Evolutionary conservation across 768 basidiomycete genomes (phyloP), one percentile per base, ranked within the genome.

Genomic region (Kwoniella dejecticola): DNA sequence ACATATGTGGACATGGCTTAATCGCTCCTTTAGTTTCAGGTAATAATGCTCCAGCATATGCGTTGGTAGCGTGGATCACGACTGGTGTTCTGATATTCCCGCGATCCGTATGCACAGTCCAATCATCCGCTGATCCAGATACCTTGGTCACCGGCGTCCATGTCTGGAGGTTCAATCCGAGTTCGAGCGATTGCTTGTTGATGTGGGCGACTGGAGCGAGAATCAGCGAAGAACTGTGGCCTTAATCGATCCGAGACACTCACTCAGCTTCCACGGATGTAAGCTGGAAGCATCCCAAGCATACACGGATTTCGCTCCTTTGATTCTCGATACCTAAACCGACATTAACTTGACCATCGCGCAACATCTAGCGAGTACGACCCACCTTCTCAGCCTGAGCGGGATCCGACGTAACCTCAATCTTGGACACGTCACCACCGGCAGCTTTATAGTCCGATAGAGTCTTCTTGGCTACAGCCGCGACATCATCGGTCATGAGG

Each of bases 21-120:
- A 72, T 70, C 45, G 66, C 40, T 0, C 66, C 64, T 21, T 52
- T 67, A 27, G 91, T 73, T 57, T 85, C 83, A 0, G 89, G 89
- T n/a, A 96, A 81, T 36, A 95, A 84, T 67, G 89, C 83, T 1
- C 87, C 84, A 12, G 87, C 84, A 65, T 94, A 93, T 0, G 82
- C 93, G 68, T 96, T 96, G 10, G 90, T 93, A 0, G 90, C 90
- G 72, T 94, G 90, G 3, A 96, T 80, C 41, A 95, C 84, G 57
- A 86, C 85, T 17, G 82, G 77, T 64, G 88, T 86, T 2, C 72
- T 41, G 26, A 91, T 75, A 1, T 70, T 63, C 1, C 92, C 91
- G 12, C 90, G 84, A 0, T 86, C 83, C 0, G 91, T 93, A 2
- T 74, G 68, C 13, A 89, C 75, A 0, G 70, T 70, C 87, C 87